Evolutionary conservation across 2,329 filamentous ascomycete species (phyloP).

Genomic region (Trichophyton verrucosum): DNA sequence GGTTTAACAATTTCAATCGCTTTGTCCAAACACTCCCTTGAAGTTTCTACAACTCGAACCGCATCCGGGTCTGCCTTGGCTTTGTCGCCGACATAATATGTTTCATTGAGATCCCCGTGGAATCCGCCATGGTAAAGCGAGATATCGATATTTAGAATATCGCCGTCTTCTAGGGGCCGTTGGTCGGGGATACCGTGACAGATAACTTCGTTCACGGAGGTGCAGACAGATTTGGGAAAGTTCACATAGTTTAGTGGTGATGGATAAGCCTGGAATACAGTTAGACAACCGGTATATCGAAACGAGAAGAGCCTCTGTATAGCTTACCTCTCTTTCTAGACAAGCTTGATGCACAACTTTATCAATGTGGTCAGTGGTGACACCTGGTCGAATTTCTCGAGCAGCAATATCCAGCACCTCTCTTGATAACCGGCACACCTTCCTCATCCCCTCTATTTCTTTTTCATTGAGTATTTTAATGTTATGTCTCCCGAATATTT

Average conservation of each 20-base stretch:
- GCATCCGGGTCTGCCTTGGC: slow-evolving; percentile 72
- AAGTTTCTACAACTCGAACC: slow-evolving; percentile 80
- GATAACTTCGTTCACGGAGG: slow-evolving; percentile 91
- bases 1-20: slow-evolving; percentile 88
- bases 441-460: slow-evolving; percentile 80
- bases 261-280: slow-evolving; percentile 60
- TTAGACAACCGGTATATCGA: slow-evolving; percentile 11
- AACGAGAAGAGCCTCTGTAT: not conserved
- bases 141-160: slow-evolving; percentile 95
- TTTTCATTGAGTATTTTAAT: slow-evolving; percentile 69
- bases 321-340: slow-evolving; percentile 72
- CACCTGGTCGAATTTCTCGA: slow-evolving; percentile 69
- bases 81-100: slow-evolving; percentile 91
- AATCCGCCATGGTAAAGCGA: slow-evolving; percentile 89
- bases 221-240: slow-evolving; percentile 97
- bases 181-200: slow-evolving; percentile 97
- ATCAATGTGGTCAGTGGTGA: slow-evolving; percentile 92
- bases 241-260: slow-evolving; percentile 90
- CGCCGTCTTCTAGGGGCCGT: slow-evolving; percentile 72
- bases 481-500: slow-evolving; percentile 60
- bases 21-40: slow-evolving; percentile 79
- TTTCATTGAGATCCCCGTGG: slow-evolving; percentile 95
- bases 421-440: slow-evolving; percentile 72
- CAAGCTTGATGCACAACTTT: slow-evolving; percentile 91
- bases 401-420: slow-evolving; percentile 91